These are phyloP conservation scores for Diaporthe citrichinensis DNA, from an alignment of 2,329 filamentous ascomycete genomes.

Conservation along the genomic window DNA sequence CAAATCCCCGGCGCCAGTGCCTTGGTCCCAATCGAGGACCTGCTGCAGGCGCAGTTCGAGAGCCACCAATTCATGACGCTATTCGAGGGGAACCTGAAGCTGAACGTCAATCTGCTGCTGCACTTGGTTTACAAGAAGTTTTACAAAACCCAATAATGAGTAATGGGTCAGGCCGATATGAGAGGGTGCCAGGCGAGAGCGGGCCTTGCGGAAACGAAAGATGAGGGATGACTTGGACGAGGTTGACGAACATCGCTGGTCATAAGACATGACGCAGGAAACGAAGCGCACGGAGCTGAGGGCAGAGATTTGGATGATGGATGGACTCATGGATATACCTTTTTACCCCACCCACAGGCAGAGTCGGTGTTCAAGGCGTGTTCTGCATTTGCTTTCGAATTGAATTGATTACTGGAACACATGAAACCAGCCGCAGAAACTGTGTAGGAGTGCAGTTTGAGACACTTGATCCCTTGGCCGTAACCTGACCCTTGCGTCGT, in stretches of 20 bases:
- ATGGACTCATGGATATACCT: conserved; percentile 39
- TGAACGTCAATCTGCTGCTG: conserved; percentile 97
- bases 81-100: conserved; percentile 86
- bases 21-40: conserved; percentile 89
- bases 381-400: conserved; percentile 37
- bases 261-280: conserved; percentile 34
- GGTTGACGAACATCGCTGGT: conserved; percentile 12
- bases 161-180: neutral
- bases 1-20: conserved; percentile 96
- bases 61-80: conserved; percentile 96
- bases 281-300: conserved; percentile 15
- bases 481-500: neutral
- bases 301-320: conserved; percentile 18
- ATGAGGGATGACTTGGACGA: conserved; percentile 28
- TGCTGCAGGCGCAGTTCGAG: conserved; percentile 97
- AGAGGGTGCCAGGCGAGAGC: neutral
- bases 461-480: neutral
- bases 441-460: neutral
- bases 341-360: conserved; percentile 36
- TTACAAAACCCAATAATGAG: conserved; percentile 77
- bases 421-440: neutral
- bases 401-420: conserved; percentile 33
- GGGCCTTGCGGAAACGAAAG: neutral
- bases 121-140: conserved; percentile 99
- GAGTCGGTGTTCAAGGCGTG: conserved; percentile 39